Percentiles rank a stretch among this genome's conserved stretches.
Evolutionary conservation across 2,329 filamentous ascomycete species (phyloP).

Genomic region (Pochonia chlamydosporia): DNA sequence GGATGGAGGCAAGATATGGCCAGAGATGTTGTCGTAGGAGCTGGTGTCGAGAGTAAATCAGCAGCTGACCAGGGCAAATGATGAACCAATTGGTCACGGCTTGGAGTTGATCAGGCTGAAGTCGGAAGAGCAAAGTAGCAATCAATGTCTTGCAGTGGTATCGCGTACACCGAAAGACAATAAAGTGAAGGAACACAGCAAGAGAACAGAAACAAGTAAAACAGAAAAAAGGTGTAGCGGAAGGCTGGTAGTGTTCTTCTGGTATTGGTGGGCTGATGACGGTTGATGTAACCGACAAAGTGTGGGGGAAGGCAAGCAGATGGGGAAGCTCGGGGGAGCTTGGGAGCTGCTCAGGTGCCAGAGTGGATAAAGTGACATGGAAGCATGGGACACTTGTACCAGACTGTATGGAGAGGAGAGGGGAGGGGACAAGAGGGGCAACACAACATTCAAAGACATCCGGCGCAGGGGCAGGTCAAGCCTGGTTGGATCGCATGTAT

Average conservation of each 20-base stretch:
- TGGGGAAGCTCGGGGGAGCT: not conserved
- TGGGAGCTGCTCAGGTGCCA: no score
- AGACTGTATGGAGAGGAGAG: no score
- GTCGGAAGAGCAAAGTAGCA: conserved; percentile 5
- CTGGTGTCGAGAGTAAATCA: conserved; percentile 14
- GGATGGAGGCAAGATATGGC: conserved; percentile 17
- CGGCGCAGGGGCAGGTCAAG: no score
- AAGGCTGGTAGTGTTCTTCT: not conserved
- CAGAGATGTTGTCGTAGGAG: conserved; percentile 15
- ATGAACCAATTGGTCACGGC: not conserved
- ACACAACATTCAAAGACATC: no score
- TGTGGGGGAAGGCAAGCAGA: not conserved
- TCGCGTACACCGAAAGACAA: not conserved
- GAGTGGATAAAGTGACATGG: no score
- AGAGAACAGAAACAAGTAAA: not conserved
- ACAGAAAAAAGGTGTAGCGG: not conserved
- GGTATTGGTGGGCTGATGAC: not conserved
- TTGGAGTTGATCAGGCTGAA: not conserved
- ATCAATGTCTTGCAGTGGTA: not conserved
- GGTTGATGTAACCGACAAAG: not conserved
- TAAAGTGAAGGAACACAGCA: not conserved
- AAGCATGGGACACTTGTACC: no score
- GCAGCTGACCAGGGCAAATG: conserved; percentile 15
- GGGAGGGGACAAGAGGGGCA: no score
- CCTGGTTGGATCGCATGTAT: no score